A percentile compares a stretch with the other conserved stretches of the same genome.
phyloP scores from a whole-genome alignment of 495 filamentous ascomycete species.

The Usnea hakonensis region DNA sequence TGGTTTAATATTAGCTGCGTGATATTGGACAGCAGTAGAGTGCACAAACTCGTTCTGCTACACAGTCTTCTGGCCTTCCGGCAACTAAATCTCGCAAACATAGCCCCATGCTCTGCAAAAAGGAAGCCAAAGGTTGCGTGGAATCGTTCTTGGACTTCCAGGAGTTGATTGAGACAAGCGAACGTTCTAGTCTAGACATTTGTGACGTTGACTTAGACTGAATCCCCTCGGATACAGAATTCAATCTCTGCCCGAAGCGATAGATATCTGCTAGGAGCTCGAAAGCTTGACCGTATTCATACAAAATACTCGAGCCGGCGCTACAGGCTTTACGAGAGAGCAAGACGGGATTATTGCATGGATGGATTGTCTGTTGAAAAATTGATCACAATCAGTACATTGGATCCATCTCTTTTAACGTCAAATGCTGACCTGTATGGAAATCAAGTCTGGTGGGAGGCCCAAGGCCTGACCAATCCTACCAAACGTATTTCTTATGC shows the following conservation, averaged over 20 bases:
- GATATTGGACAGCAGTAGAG: slow-evolving; percentile 22
- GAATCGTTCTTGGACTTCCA: slow-evolving; percentile 57
- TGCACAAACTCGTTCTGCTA: background rate
- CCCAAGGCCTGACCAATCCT: background rate
- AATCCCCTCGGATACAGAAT: slow-evolving; percentile 29
- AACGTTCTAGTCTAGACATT: slow-evolving; percentile 63
- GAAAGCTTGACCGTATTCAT: slow-evolving; percentile 41
- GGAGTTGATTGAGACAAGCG: slow-evolving; percentile 49
- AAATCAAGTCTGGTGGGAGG: slow-evolving; percentile 22
- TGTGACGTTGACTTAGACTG: slow-evolving; percentile 47
- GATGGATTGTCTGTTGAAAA: slow-evolving; percentile 15
- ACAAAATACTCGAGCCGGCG: slow-evolving; percentile 16
- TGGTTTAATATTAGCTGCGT: slow-evolving; percentile 24
- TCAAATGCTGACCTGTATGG: slow-evolving; percentile 44
- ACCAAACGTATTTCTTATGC: slow-evolving; percentile 7
- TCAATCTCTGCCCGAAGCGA: slow-evolving; percentile 24
- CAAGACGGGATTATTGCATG: slow-evolving; percentile 49
- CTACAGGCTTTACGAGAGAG: slow-evolving; percentile 32
- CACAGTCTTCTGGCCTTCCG: background rate
- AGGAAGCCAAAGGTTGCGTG: slow-evolving; percentile 46
- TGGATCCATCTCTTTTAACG: background rate
- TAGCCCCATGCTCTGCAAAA: slow-evolving; percentile 34
- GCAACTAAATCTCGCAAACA: slow-evolving; percentile 4
- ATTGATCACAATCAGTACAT: slow-evolving; percentile 30
- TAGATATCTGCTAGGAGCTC: slow-evolving; percentile 45